These are phyloP conservation scores for Wickerhamomyces bisporus DNA, from an alignment of 805 yeast genomes.

Conservation along the genomic window DNA sequence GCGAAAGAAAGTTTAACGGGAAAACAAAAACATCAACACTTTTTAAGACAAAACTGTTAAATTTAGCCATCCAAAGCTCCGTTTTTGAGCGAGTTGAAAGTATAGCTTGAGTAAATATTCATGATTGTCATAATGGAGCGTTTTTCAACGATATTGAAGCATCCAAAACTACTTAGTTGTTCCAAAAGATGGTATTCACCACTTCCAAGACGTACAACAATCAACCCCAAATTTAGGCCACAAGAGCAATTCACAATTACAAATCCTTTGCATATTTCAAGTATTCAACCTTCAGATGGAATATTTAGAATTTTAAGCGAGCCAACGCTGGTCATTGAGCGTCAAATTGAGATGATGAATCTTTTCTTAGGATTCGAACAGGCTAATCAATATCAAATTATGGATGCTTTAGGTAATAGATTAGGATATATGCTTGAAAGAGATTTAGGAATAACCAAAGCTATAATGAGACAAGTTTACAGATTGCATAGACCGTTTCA, in stretches of 20 bases:
- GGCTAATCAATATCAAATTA: slow-evolving; percentile 70
- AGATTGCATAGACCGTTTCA: slow-evolving; percentile 82
- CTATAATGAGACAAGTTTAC: slow-evolving; percentile 77
- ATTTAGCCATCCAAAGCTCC: no score
- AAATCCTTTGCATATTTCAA: no score
- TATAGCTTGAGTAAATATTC: no score
- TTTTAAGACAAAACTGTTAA: no score
- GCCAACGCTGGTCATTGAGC: slow-evolving; percentile 82
- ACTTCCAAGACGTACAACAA: slow-evolving; percentile 8
- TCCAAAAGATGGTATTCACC: slow-evolving; percentile 17
- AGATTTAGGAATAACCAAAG: slow-evolving; percentile 50
- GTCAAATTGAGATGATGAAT: slow-evolving; percentile 86
- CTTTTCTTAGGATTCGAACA: slow-evolving; percentile 87
- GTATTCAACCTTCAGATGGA: slow-evolving; percentile 52
- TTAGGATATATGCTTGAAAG: slow-evolving; percentile 81
- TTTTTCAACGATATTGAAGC: no score
- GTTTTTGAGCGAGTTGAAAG: no score
- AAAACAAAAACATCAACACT: no score
- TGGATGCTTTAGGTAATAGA: slow-evolving; percentile 68
- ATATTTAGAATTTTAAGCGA: slow-evolving; percentile 59
- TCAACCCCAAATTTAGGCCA: background rate
- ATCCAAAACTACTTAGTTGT: background rate
- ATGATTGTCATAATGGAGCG: no score
- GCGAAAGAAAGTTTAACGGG: no score
- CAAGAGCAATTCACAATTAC: no score